These are phyloP conservation scores for Allium sativum DNA, from an alignment of 106 monocot species.

Conservation along the genomic window DNA sequence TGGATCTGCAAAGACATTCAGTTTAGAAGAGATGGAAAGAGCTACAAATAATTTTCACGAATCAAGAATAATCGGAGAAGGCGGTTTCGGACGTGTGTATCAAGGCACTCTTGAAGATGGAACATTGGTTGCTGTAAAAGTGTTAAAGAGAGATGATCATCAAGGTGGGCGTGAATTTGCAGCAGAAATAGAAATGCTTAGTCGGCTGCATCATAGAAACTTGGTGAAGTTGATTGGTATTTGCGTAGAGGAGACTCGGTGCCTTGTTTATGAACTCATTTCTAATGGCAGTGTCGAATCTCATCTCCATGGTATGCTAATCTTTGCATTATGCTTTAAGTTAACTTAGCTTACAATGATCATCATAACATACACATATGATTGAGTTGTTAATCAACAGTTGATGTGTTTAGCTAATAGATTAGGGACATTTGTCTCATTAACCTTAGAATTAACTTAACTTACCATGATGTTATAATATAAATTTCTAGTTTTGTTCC, in stretches of 20 bases:
- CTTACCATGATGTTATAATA: too few relatives aligned
- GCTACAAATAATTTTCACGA: slow-evolving; percentile 64
- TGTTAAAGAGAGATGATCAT: slow-evolving; percentile 83
- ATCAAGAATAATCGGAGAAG: slow-evolving; percentile 75
- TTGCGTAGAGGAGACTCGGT: slow-evolving; percentile 66
- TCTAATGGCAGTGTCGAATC: slow-evolving; percentile 96
- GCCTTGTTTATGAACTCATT: slow-evolving; percentile 85
- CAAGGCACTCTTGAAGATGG: slow-evolving; percentile 67
- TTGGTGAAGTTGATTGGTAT: slow-evolving; percentile 91
- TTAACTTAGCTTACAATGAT: too few relatives aligned
- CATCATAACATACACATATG: too few relatives aligned
- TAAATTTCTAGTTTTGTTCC: too few relatives aligned
- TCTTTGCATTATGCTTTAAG: too few relatives aligned
- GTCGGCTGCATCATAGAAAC: slow-evolving; percentile 89
- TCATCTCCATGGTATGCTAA: slow-evolving; percentile 77
- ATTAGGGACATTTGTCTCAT: too few relatives aligned
- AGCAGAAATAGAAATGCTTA: slow-evolving; percentile 94
- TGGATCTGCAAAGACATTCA: slow-evolving; percentile 60
- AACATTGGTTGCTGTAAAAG: slow-evolving; percentile 67
- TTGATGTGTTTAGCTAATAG: too few relatives aligned
- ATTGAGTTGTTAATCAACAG: too few relatives aligned
- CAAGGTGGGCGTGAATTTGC: slow-evolving; percentile 85
- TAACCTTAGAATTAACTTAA: too few relatives aligned
- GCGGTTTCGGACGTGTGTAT: slow-evolving; percentile 89
- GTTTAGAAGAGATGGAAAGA: slow-evolving; percentile 54